phyloP scores from a whole-genome alignment of 2,329 filamentous ascomycete species.

The Graphilbum ipis-grandicollis region DNA sequence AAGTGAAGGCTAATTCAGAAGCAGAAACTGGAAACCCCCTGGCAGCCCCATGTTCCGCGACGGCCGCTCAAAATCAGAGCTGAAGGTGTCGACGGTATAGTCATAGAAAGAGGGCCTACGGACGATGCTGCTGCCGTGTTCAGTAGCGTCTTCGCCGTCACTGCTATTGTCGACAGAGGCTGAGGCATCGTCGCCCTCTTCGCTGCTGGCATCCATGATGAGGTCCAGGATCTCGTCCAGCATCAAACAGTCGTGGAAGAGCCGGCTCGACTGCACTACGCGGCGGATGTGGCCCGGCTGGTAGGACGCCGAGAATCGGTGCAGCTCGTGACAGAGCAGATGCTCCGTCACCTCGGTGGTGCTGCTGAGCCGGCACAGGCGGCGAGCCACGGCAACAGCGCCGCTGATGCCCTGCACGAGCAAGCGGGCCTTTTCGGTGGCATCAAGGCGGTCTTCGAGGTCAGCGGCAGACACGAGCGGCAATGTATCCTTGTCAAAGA shows the following conservation, averaged over 20 bases:
- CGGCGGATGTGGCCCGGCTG: slow-evolving; percentile 14
- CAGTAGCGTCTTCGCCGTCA: background rate
- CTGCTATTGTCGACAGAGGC: too few species aligned
- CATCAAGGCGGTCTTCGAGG: slow-evolving; percentile 15
- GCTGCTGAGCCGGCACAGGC: slow-evolving; percentile 8
- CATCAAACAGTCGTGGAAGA: slow-evolving; percentile 17
- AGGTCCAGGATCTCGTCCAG: slow-evolving; percentile 15
- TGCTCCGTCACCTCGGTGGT: slow-evolving; percentile 8
- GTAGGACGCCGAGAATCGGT: slow-evolving; percentile 14
- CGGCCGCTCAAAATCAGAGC: slow-evolving; percentile 14
- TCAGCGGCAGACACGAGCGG: slow-evolving; percentile 15
- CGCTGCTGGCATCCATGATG: slow-evolving; percentile 15
- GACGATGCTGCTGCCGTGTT: background rate
- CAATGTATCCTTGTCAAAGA: slow-evolving; percentile 17
- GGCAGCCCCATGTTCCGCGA: slow-evolving; percentile 19
- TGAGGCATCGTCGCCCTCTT: too few species aligned
- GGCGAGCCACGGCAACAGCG: slow-evolving; percentile 15
- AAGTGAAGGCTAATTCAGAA: slow-evolving; percentile 16
- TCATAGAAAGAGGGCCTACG: slow-evolving; percentile 10
- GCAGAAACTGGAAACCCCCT: slow-evolving; percentile 20
- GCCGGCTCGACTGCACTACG: slow-evolving; percentile 13
- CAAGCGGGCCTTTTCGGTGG: slow-evolving; percentile 16
- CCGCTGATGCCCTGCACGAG: slow-evolving; percentile 19
- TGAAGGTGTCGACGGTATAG: slow-evolving; percentile 11
- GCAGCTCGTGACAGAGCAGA: slow-evolving; percentile 13